These are phyloP conservation scores for Polytolypa hystricis DNA, from an alignment of 2,329 filamentous ascomycete species.

Conservation along the genomic window DNA sequence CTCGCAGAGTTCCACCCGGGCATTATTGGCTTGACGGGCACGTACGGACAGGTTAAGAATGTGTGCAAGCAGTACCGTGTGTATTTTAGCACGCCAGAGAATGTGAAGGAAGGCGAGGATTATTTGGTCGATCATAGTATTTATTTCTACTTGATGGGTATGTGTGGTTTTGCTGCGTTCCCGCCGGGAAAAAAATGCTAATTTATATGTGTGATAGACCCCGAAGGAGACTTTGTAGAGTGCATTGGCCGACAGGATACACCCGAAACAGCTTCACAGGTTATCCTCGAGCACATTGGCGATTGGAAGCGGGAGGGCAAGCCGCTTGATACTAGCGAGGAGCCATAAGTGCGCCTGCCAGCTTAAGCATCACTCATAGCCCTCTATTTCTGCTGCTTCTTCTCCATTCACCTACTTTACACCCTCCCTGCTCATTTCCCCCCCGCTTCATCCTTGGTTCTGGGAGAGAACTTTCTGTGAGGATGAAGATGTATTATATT, in stretches of 20 bases:
- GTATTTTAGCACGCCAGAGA: slow-evolving; percentile 86
- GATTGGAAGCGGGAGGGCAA: slow-evolving; percentile 53
- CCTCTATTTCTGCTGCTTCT: too few relatives aligned
- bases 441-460: too few relatives aligned
- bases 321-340: slow-evolving; percentile 37
- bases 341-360: too few relatives aligned
- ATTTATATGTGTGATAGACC: slow-evolving; percentile 44
- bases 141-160: slow-evolving; percentile 95
- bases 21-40: slow-evolving; percentile 82
- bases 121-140: slow-evolving; percentile 98
- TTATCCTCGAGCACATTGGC: slow-evolving; percentile 78
- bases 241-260: slow-evolving; percentile 91
- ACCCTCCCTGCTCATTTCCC: too few relatives aligned
- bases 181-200: neutral
- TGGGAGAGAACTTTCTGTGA: too few relatives aligned
- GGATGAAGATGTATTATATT: too few relatives aligned
- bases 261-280: slow-evolving; percentile 68
- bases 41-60: slow-evolving; percentile 85
- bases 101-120: slow-evolving; percentile 86
- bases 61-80: slow-evolving; percentile 94
- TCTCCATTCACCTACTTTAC: too few relatives aligned
- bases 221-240: slow-evolving; percentile 95
- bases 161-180: slow-evolving; percentile 19
- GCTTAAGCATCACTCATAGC: too few relatives aligned
- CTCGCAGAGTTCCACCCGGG: slow-evolving; percentile 79